These are phyloP conservation scores for Dendrobium catenatum DNA, from an alignment of 106 monocot species.

Conservation along the genomic window DNA sequence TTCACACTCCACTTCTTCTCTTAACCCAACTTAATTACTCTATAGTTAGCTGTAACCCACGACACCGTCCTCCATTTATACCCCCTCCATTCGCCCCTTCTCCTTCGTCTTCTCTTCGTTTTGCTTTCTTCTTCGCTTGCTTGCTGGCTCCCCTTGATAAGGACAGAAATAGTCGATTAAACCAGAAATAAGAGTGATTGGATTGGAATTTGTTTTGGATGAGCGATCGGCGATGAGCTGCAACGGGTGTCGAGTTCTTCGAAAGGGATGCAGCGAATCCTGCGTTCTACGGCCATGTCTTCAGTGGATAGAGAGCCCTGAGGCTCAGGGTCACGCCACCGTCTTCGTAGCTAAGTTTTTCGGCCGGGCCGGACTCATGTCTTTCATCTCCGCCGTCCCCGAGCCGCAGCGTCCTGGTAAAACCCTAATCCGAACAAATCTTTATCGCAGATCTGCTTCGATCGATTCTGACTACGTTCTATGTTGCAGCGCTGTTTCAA, in stretches of 20 bases:
- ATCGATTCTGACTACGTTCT: neutral
- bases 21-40: conserved; percentile 6
- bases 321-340: conserved; percentile 56
- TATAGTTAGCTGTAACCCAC: conserved; percentile 18
- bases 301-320: conserved; percentile 44
- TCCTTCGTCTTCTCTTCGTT: neutral
- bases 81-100: conserved; percentile 8
- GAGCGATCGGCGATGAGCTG: conserved; percentile 36
- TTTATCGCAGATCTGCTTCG: neutral
- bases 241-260: conserved; percentile 53
- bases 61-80: conserved; percentile 18
- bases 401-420: conserved; percentile 33
- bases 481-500: conserved; percentile 34
- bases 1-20: neutral
- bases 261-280: conserved; percentile 56
- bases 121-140: neutral
- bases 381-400: conserved; percentile 39
- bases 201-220: neutral
- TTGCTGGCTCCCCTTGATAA: neutral
- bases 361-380: conserved; percentile 48
- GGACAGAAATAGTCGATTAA: neutral
- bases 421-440: neutral
- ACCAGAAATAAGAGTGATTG: neutral
- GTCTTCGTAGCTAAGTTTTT: conserved; percentile 65
- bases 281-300: conserved; percentile 45